These are phyloP conservation scores for Avena eriantha DNA, from an alignment of 176 grass and related monocot genomes.

Conservation along the genomic window DNA sequence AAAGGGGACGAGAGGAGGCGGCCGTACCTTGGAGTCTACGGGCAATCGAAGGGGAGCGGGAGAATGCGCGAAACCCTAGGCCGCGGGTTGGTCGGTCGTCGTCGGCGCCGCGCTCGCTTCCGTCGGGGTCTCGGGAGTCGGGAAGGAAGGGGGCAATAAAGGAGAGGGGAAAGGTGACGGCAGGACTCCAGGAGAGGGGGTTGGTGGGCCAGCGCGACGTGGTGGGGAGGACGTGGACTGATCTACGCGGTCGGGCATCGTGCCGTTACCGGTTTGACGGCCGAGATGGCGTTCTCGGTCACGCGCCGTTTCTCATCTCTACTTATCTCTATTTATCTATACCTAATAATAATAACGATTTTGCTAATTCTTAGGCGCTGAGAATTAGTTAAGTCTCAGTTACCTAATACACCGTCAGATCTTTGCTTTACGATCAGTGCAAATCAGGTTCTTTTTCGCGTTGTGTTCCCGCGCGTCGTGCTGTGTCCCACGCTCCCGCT, in stretches of 20 bases:
- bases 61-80: slow-evolving; percentile 19
- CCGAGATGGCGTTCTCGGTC: neutral
- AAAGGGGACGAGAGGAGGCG: neutral
- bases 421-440: no score
- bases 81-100: neutral
- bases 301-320: neutral
- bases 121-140: slow-evolving; percentile 21
- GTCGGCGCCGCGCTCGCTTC: slow-evolving; percentile 18
- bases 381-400: no score
- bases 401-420: no score
- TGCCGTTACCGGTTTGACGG: neutral
- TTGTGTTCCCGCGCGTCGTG: no score
- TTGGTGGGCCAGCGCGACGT: slow-evolving; percentile 24
- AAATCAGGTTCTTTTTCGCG: no score
- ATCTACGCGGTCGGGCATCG: slow-evolving; percentile 4
- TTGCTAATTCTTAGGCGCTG: no score
- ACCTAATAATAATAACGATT: no score
- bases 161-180: slow-evolving; percentile 3
- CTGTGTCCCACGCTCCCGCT: no score
- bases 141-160: neutral
- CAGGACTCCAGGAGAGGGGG: neutral
- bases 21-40: neutral
- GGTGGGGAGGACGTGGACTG: neutral
- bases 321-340: no score
- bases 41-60: neutral